Conservation (phyloP, 2,329 filamentous ascomycete species). For the Huntiella savannae region DNA sequence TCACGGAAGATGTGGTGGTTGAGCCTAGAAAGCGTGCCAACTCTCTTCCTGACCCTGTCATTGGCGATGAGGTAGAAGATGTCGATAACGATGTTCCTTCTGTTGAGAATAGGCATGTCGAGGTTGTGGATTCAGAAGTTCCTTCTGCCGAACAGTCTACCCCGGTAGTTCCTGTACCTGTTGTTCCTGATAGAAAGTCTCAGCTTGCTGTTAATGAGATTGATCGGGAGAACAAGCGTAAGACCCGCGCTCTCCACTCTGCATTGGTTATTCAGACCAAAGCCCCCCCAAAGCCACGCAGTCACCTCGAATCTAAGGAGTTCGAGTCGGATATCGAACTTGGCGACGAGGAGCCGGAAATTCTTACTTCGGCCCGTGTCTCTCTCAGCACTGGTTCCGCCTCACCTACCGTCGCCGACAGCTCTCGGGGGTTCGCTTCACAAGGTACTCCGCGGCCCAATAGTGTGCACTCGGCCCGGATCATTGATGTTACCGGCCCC, state of each 20-base stretch:
- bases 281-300: constrained; percentile 1
- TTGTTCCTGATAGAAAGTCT: neutral
- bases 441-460: constrained; percentile 21
- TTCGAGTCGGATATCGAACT: constrained; percentile 17
- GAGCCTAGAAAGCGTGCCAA: constrained; percentile 25
- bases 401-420: constrained; percentile 30
- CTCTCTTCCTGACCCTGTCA: constrained; percentile 21
- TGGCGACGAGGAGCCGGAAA: constrained; percentile 31
- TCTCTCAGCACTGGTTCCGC: constrained; percentile 31
- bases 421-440: constrained; percentile 22
- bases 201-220: neutral
- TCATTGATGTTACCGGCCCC: constrained; percentile 35
- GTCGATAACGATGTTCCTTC: constrained; percentile 4
- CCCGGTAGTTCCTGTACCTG: neutral
- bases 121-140: neutral
- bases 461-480: constrained; percentile 36
- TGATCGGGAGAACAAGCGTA: constrained; percentile 6
- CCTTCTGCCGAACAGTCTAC: neutral
- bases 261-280: constrained; percentile 10
- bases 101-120: neutral
- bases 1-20: constrained; percentile 13
- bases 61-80: constrained; percentile 5
- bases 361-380: constrained; percentile 36
- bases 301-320: constrained; percentile 6
- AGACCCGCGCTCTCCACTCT: constrained; percentile 8